These are phyloP conservation scores for Aeminium ludgeri DNA, from an alignment of 495 filamentous ascomycete genomes.

Conservation along the genomic window DNA sequence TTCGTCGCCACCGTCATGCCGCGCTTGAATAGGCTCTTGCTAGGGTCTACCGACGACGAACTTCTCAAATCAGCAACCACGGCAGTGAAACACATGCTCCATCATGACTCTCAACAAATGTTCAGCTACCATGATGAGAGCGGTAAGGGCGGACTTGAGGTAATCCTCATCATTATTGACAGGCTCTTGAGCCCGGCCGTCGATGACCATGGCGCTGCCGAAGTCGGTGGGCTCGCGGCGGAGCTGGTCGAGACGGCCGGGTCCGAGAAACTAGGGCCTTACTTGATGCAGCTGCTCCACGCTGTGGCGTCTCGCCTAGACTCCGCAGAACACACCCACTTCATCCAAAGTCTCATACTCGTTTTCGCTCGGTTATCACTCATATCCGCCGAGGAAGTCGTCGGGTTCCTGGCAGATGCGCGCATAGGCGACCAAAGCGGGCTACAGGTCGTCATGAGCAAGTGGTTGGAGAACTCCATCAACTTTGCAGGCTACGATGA, in stretches of 20 bases:
- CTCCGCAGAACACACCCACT: constrained; percentile 60
- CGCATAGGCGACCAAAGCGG: constrained; percentile 60
- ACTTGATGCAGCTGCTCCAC: constrained; percentile 70
- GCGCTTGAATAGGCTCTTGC: constrained; percentile 65
- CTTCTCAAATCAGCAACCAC: constrained; percentile 74
- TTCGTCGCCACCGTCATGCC: constrained; percentile 76
- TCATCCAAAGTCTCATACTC: constrained; percentile 83
- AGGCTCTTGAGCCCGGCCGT: constrained; percentile 68
- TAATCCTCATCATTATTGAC: constrained; percentile 80
- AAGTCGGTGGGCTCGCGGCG: constrained; percentile 85
- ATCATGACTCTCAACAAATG: constrained; percentile 74
- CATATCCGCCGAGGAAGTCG: constrained; percentile 69
- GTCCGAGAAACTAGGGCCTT: constrained; percentile 73
- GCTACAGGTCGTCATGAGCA: constrained; percentile 70
- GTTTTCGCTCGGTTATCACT: constrained; percentile 86
- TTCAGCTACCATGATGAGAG: constrained; percentile 61
- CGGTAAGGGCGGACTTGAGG: constrained; percentile 70
- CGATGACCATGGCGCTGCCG: constrained; percentile 81
- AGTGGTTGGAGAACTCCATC: constrained; percentile 93
- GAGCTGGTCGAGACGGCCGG: constrained; percentile 91
- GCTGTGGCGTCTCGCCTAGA: constrained; percentile 78
- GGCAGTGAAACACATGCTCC: constrained; percentile 69
- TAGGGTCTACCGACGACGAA: constrained; percentile 64
- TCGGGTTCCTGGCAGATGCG: constrained; percentile 75
- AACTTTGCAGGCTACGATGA: constrained; percentile 95